These are phyloP conservation scores for Mycena rebaudengoi DNA, from an alignment of 768 basidiomycete species.

Conservation along the genomic window DNA sequence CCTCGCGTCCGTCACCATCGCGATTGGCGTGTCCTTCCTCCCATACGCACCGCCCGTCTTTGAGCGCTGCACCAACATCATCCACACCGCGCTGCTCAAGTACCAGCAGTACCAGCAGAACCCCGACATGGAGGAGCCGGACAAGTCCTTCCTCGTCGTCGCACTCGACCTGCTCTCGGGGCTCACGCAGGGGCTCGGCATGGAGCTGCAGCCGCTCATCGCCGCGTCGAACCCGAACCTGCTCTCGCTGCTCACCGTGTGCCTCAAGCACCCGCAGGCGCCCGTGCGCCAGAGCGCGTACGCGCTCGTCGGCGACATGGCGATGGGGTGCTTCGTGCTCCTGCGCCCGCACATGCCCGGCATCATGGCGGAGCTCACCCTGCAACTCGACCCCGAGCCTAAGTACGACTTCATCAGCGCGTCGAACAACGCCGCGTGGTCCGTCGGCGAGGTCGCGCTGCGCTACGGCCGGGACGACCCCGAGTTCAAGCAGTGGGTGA, in stretches of 20 bases:
- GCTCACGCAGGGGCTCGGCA: constrained; percentile 91
- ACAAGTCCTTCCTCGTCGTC: constrained; percentile 96
- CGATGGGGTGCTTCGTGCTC: constrained; percentile 92
- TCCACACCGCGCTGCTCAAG: constrained; percentile 81
- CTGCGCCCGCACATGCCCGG: constrained; percentile 86
- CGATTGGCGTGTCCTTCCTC: constrained; percentile 88
- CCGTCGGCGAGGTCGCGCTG: constrained; percentile 97
- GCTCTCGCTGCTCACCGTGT: constrained; percentile 82
- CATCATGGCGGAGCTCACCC: constrained; percentile 89
- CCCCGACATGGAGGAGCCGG: constrained; percentile 92
- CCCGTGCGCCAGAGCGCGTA: constrained; percentile 96
- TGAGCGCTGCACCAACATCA: constrained; percentile 87
- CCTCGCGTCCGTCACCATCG: constrained; percentile 96
- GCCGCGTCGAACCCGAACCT: constrained; percentile 76
- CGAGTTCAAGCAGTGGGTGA: constrained; percentile 93
- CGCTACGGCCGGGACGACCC: constrained; percentile 87
- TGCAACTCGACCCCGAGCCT: constrained; percentile 92
- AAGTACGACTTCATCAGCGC: constrained; percentile 95
- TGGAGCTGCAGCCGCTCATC: constrained; percentile 79
- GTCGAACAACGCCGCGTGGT: constrained; percentile 99
- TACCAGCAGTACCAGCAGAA: constrained; percentile 92
- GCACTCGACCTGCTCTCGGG: constrained; percentile 97
- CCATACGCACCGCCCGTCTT: constrained; percentile 93
- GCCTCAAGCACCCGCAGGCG: constrained; percentile 95
- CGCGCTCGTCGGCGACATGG: constrained; percentile 97